Evolutionary conservation across 768 basidiomycete species (phyloP).

Genomic region (Cyclocybe cylindracea): DNA sequence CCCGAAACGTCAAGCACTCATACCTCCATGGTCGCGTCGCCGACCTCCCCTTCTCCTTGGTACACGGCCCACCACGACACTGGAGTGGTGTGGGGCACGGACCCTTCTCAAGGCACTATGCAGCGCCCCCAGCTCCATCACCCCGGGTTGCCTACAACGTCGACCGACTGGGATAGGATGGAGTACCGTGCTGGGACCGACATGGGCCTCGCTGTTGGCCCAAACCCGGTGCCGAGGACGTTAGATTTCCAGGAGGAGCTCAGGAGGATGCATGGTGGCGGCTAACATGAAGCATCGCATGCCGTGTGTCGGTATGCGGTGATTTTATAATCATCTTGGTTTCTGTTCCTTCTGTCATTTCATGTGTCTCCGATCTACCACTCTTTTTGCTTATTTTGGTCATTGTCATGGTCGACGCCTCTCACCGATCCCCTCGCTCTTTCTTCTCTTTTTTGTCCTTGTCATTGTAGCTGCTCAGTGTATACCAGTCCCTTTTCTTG

Average conservation of each 20-base stretch:
- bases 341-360: no score
- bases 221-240: constrained; percentile 6
- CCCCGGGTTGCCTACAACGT: constrained; percentile 10
- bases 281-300: no score
- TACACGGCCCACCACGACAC: constrained; percentile 7
- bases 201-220: constrained; percentile 14
- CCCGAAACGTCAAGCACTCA: background rate
- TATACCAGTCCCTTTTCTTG: no score
- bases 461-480: no score
- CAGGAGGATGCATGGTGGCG: constrained; percentile 12
- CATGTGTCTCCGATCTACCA: no score
- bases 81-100: constrained; percentile 11
- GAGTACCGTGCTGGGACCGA: constrained; percentile 20
- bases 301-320: no score
- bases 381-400: no score
- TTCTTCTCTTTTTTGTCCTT: no score
- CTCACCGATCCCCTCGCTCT: no score
- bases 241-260: constrained; percentile 22
- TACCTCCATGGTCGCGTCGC: background rate
- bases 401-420: no score
- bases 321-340: no score
- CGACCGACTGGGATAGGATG: constrained; percentile 22
- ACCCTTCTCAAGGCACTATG: background rate
- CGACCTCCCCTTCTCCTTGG: constrained; percentile 13
- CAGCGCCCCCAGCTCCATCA: constrained; percentile 15